Evolutionary conservation across 441 rosid genomes (phyloP), one percentile per base, ranked within the genome.

Genomic region (Sinapis alba): DNA sequence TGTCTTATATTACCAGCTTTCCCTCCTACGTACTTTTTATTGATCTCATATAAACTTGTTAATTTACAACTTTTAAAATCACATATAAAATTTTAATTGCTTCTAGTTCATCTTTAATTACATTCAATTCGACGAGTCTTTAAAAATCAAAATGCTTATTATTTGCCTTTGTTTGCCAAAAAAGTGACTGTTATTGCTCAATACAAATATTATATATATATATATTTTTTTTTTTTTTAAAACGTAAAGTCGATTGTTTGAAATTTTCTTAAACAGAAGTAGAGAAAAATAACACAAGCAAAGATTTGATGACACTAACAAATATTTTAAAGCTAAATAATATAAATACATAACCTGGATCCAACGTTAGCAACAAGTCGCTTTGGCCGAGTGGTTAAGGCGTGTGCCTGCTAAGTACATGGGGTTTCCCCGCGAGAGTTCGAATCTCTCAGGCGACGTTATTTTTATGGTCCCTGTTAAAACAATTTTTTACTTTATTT

Each of bases 341-440:
- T n/a, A n/a, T n/a, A n/a, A n/a, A n/a, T n/a, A n/a, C n/a, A n/a
- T n/a, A n/a, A n/a, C n/a, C n/a, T n/a, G n/a, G n/a, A n/a, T n/a
- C n/a, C n/a, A n/a, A n/a, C n/a, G n/a, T n/a, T n/a, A n/a, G n/a
- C 47, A 54, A 56, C 18, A 34, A 34, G 83, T 77, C 73, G 78
- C 83, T 79, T 83, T 81, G 85, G 86, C 86, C 85, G 93, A 90
- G 96, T 87, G 96, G 98, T 92, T 89, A 89, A 92, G 97, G 95
- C 90, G 96, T 86, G 93, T 88, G 97, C 98, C 95, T 90, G 94
- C 92, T 87, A 90, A 90, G 97, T 85, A 88, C 92, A 84, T 88
- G 95, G 97, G 98, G 77, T 89, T 68, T 82, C 79, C 97, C 97
- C 91, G 94, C 97, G 97, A 88, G 97, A 91, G 95, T 90, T 93